phyloP scores from a whole-genome alignment of 2,329 filamentous ascomycete genomes.

The Ophiostoma piceae region DNA sequence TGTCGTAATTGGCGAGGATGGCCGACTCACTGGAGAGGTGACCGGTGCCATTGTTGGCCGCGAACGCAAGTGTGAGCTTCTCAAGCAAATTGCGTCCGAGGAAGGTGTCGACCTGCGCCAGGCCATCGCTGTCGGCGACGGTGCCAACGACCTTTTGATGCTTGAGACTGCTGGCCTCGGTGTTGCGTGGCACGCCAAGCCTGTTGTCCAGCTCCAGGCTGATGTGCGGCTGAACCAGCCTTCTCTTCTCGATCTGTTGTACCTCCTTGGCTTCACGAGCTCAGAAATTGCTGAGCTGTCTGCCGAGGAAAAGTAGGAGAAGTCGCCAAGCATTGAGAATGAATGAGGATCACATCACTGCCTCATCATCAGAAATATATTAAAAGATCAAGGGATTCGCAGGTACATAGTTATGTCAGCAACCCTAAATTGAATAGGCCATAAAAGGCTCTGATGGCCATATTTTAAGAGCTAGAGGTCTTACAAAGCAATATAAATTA shows the following conservation, averaged over 20 bases:
- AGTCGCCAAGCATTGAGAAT: background rate
- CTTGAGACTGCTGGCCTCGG: conserved; percentile 69
- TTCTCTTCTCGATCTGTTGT: conserved; percentile 65
- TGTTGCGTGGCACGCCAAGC: conserved; percentile 81
- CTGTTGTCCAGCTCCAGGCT: conserved; percentile 72
- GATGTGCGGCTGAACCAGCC: conserved; percentile 65
- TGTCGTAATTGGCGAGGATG: conserved; percentile 57
- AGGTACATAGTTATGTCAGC: background rate
- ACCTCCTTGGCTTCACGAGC: conserved; percentile 65
- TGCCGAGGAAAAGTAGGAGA: conserved; percentile 14
- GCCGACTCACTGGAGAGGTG: conserved; percentile 65
- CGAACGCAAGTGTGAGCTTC: conserved; percentile 66
- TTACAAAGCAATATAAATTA: background rate
- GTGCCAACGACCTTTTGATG: conserved; percentile 79
- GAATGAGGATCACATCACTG: no score
- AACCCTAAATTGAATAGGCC: background rate
- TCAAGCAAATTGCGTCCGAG: conserved; percentile 63
- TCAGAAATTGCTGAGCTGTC: conserved; percentile 49
- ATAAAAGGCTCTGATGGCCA: background rate
- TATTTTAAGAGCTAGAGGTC: background rate
- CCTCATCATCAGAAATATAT: background rate
- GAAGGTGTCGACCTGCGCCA: conserved; percentile 62
- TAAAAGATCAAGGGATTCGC: background rate
- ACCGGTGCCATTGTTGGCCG: conserved; percentile 68
- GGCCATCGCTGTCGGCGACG: conserved; percentile 71